Conservation (phyloP, 495 filamentous ascomycete species). For the Xylaria palmicola region DNA sequence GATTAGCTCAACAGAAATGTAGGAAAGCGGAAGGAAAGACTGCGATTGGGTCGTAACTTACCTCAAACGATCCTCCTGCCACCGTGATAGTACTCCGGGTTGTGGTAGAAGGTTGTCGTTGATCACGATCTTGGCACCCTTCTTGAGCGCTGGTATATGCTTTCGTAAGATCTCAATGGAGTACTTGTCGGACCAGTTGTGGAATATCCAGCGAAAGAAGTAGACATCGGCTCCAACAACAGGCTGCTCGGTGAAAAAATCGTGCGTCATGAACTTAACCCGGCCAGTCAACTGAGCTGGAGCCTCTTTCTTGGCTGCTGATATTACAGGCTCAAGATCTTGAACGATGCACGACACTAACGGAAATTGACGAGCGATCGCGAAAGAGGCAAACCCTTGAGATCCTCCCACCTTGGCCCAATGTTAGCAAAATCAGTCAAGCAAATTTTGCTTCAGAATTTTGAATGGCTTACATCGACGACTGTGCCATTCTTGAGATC, state of each 20-base stretch:
- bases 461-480: conserved; percentile 19
- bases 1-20: too few relatives aligned
- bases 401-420: conserved; percentile 32
- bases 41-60: not conserved
- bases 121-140: conserved; percentile 37
- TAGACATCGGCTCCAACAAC: conserved; percentile 48
- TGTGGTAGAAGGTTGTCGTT: conserved; percentile 38
- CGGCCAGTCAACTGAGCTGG: conserved; percentile 25
- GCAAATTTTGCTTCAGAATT: too few relatives aligned
- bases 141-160: conserved; percentile 39
- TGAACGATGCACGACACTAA: conserved; percentile 28
- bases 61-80: conserved; percentile 10
- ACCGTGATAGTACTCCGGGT: conserved; percentile 15
- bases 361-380: conserved; percentile 30
- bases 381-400: conserved; percentile 29
- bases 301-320: conserved; percentile 1
- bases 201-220: conserved; percentile 49
- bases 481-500: conserved; percentile 12
- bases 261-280: conserved; percentile 41
- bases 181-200: conserved; percentile 46
- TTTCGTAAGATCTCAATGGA: conserved; percentile 38
- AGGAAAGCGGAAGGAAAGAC: not conserved
- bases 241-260: conserved; percentile 48
- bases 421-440: not conserved
- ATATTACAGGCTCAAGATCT: conserved; percentile 22